Conservation (phyloP, 305 asterid genomes). For the Fraxinus latifolia region DNA sequence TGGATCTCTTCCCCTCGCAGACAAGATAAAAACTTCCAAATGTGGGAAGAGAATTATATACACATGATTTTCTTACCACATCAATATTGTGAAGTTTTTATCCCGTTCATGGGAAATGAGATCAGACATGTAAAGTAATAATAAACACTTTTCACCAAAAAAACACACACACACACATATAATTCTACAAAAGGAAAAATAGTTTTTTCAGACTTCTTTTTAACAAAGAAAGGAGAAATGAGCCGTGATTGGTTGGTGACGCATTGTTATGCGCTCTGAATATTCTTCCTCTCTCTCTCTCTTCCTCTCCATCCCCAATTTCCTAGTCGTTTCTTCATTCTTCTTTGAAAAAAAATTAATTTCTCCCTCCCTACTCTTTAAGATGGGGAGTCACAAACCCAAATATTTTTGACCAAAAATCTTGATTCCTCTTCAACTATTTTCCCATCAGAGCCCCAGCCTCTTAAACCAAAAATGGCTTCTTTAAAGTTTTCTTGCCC, state of each 20-base stretch:
- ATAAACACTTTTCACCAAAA: neutral
- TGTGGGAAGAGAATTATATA: neutral
- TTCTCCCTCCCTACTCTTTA: slow-evolving; percentile 12
- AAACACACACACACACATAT: no score
- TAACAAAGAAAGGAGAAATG: neutral
- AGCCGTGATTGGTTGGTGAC: slow-evolving; percentile 20
- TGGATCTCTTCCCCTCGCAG: neutral
- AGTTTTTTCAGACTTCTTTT: neutral
- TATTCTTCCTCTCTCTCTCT: neutral
- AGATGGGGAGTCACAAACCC: neutral
- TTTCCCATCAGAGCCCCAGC: neutral
- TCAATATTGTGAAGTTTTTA: no score
- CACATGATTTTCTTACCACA: no score
- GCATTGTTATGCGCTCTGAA: slow-evolving; percentile 9
- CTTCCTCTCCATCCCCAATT: neutral
- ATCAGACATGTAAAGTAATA: neutral
- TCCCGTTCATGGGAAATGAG: no score
- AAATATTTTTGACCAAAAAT: slow-evolving; percentile 3
- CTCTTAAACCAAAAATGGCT: slow-evolving; percentile 42
- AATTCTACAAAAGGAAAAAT: no score
- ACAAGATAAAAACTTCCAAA: neutral
- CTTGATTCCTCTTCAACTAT: neutral
- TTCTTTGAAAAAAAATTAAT: neutral
- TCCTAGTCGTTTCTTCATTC: slow-evolving; percentile 18
- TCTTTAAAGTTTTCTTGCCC: slow-evolving; percentile 67